Conservation (phyloP, 2,329 filamentous ascomycete genomes). For the Ceratocystis ficicola region DNA sequence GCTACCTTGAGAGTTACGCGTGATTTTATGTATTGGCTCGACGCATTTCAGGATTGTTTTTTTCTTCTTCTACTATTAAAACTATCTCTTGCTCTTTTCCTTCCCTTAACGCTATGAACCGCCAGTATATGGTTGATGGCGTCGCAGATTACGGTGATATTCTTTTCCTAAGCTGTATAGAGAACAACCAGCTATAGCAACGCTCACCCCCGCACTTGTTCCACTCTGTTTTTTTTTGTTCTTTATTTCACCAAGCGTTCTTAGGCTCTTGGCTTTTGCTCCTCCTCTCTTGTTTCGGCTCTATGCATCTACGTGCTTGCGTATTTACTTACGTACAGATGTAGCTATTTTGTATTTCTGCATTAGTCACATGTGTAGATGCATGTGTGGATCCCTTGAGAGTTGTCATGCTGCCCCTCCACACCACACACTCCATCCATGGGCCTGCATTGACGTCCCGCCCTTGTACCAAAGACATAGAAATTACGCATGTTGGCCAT, state of each 20-base stretch:
- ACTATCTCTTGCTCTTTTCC: background rate
- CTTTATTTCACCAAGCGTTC: background rate
- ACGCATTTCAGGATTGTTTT: background rate
- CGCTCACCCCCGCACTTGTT: background rate
- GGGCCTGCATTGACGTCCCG: too few species aligned
- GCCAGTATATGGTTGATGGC: too few species aligned
- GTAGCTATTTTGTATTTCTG: too few species aligned
- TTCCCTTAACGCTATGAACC: background rate
- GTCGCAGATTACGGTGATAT: background rate
- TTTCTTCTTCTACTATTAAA: background rate
- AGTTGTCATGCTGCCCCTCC: too few species aligned
- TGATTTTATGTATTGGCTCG: background rate
- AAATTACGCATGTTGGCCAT: too few species aligned
- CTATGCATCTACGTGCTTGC: too few species aligned
- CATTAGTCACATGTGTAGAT: too few species aligned
- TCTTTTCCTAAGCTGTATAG: background rate
- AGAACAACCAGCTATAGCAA: too few species aligned
- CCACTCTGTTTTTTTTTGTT: background rate
- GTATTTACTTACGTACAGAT: too few species aligned
- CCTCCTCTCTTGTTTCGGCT: background rate
- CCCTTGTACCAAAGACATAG: too few species aligned
- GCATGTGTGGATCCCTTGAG: too few species aligned
- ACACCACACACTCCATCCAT: too few species aligned
- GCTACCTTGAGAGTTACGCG: background rate
- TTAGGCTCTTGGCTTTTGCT: background rate